phyloP scores from a whole-genome alignment of 2,329 filamentous ascomycete species.

The Xylariaceae sp. region DNA sequence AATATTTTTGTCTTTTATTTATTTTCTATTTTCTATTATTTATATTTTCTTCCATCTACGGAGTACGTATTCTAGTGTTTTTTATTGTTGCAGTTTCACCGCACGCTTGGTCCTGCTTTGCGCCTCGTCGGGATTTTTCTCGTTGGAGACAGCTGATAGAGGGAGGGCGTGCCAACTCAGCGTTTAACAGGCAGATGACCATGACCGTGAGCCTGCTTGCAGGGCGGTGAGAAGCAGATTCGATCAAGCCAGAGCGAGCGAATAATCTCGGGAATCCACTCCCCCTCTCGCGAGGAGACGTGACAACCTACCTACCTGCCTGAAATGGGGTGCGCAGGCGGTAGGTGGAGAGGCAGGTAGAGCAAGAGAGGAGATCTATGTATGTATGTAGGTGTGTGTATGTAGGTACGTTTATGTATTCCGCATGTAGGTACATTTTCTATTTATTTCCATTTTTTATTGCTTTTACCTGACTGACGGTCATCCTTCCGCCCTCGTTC shows the following conservation, averaged over 20 bases:
- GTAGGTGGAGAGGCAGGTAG: constrained; percentile 11
- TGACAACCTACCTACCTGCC: constrained; percentile 13
- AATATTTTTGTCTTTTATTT: constrained; percentile 2
- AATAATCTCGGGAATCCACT: constrained; percentile 7
- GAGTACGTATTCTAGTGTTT: constrained; percentile 2
- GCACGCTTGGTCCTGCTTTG: constrained; percentile 2
- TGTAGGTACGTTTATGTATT: too few relatives aligned
- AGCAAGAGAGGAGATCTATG: too few relatives aligned
- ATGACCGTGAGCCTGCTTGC: constrained; percentile 16
- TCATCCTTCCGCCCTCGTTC: constrained; percentile 1
- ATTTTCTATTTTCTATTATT: constrained; percentile 5
- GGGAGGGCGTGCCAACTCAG: constrained; percentile 26
- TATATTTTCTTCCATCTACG: not conserved
- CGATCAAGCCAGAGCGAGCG: constrained; percentile 16
- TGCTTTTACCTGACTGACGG: not conserved
- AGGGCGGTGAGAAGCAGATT: constrained; percentile 21
- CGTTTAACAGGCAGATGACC: constrained; percentile 26
- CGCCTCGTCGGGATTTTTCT: constrained; percentile 11
- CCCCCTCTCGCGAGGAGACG: constrained; percentile 3
- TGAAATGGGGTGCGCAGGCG: constrained; percentile 10
- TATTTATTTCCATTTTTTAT: too few relatives aligned
- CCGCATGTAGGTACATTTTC: constrained; percentile 9
- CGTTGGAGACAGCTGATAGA: constrained; percentile 23
- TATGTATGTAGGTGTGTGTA: too few relatives aligned
- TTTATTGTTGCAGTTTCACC: constrained; percentile 4